Conservation (phyloP, 768 basidiomycete genomes). For the Amanita polypyramis region DNA sequence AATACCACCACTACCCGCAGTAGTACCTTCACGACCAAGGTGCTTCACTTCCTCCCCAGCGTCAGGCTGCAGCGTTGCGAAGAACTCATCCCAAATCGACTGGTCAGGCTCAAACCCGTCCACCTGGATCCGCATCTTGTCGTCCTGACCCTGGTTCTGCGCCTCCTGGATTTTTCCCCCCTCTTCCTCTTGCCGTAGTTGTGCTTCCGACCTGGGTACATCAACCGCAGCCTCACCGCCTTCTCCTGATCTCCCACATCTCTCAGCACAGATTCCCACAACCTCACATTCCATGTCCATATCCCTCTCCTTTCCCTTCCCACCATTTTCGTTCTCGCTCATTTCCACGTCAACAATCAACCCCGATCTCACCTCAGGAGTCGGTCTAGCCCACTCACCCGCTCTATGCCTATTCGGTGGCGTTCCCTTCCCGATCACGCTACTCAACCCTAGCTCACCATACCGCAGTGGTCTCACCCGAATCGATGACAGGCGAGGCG, state of each 20-base stretch:
- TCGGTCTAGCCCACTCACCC: slow-evolving; percentile 16
- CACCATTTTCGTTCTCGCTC: not conserved
- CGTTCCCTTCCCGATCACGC: slow-evolving; percentile 23
- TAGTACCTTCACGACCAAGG: not conserved
- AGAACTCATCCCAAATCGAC: slow-evolving; percentile 11
- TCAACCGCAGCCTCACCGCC: too few relatives aligned
- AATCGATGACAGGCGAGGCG: slow-evolving; percentile 22
- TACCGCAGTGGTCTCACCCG: slow-evolving; percentile 18
- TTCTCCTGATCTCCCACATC: not conserved
- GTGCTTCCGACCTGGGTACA: not conserved
- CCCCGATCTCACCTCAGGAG: slow-evolving; percentile 3
- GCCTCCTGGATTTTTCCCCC: not conserved
- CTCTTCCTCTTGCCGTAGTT: not conserved
- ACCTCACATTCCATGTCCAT: not conserved
- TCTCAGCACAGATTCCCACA: too few relatives aligned
- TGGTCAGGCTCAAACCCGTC: slow-evolving; percentile 9
- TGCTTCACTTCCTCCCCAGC: not conserved
- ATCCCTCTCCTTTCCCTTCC: not conserved
- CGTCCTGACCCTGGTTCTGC: not conserved
- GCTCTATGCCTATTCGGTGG: slow-evolving; percentile 21
- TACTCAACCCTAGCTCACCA: slow-evolving; percentile 16
- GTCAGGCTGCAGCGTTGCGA: slow-evolving; percentile 10
- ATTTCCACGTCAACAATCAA: not conserved
- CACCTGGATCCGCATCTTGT: not conserved
- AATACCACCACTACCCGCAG: not conserved